Base-by-base conservation (phyloP, 139 green algal genomes). In the Chlorella sp. region DNA sequence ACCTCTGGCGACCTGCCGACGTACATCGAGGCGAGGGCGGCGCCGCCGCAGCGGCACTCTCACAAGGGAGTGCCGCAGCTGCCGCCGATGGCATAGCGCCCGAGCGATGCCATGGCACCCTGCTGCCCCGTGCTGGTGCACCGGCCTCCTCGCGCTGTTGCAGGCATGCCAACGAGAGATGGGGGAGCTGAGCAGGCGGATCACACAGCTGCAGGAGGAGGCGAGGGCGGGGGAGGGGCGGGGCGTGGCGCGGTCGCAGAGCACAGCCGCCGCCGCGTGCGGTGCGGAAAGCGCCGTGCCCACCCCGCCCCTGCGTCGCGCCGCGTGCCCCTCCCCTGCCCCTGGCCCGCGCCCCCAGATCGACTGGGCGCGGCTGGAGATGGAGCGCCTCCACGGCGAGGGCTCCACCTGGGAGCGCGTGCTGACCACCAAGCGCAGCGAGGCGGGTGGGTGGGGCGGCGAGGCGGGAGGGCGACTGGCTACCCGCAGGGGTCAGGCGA, bases 121-220 rank as follows among this genome's bases (percentile, higher is more conserved):
- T n/a, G n/a, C n/a, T n/a, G n/a, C n/a, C n/a, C n/a, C n/a, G n/a
- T 51, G 35, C 6, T 5, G 2, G 17, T 51, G 8, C 61, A 33
- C 35, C 36, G 3, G 61, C 25, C 6, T 5, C 21, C 33, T 31
- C 4, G 11, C 45, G 11, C 45, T 51, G 11, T 23, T 29, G 58
- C 71, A 78, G 72, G 60, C 53, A 36, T 82, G 74, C 40, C 25
- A 81, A 35, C 64, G 42, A 3, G 79, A 85, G 73, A 73, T 85
- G 43, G 79, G 79, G 33, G 33, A 42, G 23, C 66, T 79, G 36
- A 33, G 29, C 25, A 8, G 33, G 19, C 73, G 79, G 40, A 77
- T 85, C 56, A 40, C 12, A 23, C 58, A 79, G 67, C 74, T 85
- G 27, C 31, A 58, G 5, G 74, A 82, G 19, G 79, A 85, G 59